Conservation (phyloP, 371 early-diverging fungal genomes). For the Scutellospora calospora region DNA sequence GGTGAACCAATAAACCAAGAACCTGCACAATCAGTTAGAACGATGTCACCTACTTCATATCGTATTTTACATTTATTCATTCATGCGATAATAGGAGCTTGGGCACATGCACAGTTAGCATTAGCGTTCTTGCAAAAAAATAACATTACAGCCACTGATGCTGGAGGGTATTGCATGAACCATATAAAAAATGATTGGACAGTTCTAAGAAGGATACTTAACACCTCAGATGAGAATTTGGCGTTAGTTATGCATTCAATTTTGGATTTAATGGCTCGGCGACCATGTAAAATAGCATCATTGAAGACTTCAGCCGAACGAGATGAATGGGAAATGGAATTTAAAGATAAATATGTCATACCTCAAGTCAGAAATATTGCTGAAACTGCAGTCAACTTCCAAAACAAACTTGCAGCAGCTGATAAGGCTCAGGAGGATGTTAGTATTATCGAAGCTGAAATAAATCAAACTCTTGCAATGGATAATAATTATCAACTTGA, state of each 20-base stretch:
- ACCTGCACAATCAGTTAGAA: slow-evolving; percentile 1
- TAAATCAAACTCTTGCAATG: slow-evolving; percentile 35
- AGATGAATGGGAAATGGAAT: slow-evolving; percentile 30
- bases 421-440: not conserved
- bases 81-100: slow-evolving; percentile 41
- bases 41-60: slow-evolving; percentile 32
- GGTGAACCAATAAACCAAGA: not conserved
- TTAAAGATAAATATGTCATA: slow-evolving; percentile 5
- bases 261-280: slow-evolving; percentile 1
- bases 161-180: slow-evolving; percentile 13
- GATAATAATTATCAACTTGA: not conserved
- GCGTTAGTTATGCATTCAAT: slow-evolving; percentile 38
- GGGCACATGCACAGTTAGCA: slow-evolving; percentile 8
- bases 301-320: slow-evolving; percentile 19
- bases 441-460: slow-evolving; percentile 25
- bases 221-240: slow-evolving; percentile 29
- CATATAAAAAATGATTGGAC: slow-evolving; percentile 44
- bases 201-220: slow-evolving; percentile 8
- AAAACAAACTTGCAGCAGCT: not conserved
- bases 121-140: slow-evolving; percentile 10
- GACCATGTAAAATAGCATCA: not conserved
- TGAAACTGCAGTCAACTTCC: not conserved
- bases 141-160: not conserved
- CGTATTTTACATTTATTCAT: slow-evolving; percentile 44
- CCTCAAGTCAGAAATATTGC: slow-evolving; percentile 28